Percentiles rank a stretch among this genome's conserved stretches.
Conservation (phyloP, 208 protist species). For the Leishmania arabica region DNA sequence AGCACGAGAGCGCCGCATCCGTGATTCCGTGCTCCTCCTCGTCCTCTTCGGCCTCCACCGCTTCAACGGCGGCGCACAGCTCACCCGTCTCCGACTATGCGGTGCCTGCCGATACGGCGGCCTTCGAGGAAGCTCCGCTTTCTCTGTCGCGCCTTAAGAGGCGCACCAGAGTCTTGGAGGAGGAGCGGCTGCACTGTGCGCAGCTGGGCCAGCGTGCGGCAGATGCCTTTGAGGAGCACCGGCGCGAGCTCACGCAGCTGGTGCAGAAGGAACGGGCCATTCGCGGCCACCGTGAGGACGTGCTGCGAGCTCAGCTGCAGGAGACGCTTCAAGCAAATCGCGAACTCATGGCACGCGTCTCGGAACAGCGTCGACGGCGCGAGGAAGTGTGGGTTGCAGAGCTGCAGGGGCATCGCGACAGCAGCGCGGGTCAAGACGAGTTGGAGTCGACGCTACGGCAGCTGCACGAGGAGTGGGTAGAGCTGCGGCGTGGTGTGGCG, state of each 20-base stretch:
- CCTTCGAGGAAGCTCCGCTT: conserved; percentile 18
- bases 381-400: conserved; percentile 31
- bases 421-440: conserved; percentile 8
- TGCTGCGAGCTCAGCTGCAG: conserved; percentile 54
- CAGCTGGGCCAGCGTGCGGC: conserved; percentile 42
- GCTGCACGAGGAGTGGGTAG: conserved; percentile 35
- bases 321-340: conserved; percentile 29
- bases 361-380: conserved; percentile 19
- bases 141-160: conserved; percentile 48
- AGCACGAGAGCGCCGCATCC: neutral
- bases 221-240: conserved; percentile 67
- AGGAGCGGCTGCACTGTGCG: conserved; percentile 59
- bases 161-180: conserved; percentile 44
- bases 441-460: conserved; percentile 32
- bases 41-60: neutral
- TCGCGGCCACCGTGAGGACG: conserved; percentile 49
- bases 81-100: neutral
- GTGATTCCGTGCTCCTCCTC: neutral
- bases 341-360: conserved; percentile 30
- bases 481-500: conserved; percentile 28
- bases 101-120: neutral
- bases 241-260: conserved; percentile 69
- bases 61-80: neutral
- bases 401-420: conserved; percentile 27
- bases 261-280: conserved; percentile 70